A percentile compares a stretch with the other conserved stretches of the same genome.
These are phyloP conservation scores for Aspergillus sclerotialis DNA, from an alignment of 2,329 filamentous ascomycete genomes.

Conservation along the genomic window DNA sequence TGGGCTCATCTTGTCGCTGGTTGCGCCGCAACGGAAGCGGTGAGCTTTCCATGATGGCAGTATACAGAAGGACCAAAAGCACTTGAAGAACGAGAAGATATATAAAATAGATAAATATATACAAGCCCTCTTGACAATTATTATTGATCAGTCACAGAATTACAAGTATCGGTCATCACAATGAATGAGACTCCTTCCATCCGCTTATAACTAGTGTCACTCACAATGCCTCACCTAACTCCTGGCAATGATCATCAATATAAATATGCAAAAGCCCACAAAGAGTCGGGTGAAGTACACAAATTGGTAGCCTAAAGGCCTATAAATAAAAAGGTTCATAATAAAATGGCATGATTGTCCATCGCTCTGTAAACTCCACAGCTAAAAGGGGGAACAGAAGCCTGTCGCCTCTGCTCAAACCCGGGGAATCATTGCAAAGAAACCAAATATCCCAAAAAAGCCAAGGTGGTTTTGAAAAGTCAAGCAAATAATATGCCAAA, in stretches of 20 bases:
- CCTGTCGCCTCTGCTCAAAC: constrained; percentile 4
- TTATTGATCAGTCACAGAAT: too few species aligned
- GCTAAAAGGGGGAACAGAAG: constrained; percentile 1
- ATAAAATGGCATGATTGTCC: constrained; percentile 11
- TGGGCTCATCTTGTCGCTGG: too few species aligned
- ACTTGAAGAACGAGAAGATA: too few species aligned
- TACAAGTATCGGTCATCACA: not conserved
- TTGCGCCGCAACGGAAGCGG: constrained; percentile 7
- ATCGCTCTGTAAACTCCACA: constrained; percentile 18
- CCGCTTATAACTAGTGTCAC: not conserved
- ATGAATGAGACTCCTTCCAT: not conserved
- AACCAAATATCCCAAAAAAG: too few species aligned
- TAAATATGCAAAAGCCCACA: constrained; percentile 13
- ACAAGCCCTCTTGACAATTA: too few species aligned
- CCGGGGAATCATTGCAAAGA: constrained; percentile 9
- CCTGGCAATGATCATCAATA: constrained; percentile 6
- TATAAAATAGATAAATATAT: too few species aligned
- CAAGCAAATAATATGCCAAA: too few species aligned
- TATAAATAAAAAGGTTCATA: not conserved
- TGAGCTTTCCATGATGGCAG: not conserved
- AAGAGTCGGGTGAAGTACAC: not conserved
- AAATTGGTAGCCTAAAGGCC: not conserved
- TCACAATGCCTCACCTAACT: constrained; percentile 1
- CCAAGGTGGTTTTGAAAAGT: too few species aligned
- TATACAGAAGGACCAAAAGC: not conserved